phyloP scores from a whole-genome alignment of 73 alveolate species.

The Uronychia setigera region DNA sequence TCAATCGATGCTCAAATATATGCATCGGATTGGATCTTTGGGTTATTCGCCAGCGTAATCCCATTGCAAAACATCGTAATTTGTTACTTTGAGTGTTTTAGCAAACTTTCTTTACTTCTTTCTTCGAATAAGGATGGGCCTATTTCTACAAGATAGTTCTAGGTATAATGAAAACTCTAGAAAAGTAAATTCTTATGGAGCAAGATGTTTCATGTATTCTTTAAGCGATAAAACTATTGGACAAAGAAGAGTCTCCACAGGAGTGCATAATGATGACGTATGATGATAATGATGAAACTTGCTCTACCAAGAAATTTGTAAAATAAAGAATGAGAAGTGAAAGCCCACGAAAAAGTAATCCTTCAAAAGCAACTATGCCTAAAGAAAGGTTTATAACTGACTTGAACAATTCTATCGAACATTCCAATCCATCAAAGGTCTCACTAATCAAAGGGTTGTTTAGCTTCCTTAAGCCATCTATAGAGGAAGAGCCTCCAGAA shows the following conservation, averaged over 20 bases:
- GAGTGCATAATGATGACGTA: too few relatives aligned
- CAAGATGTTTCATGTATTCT: background rate
- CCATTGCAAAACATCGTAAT: conserved; percentile 31
- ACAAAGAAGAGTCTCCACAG: too few relatives aligned
- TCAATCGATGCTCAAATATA: conserved; percentile 59
- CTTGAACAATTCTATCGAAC: too few relatives aligned
- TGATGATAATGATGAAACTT: background rate
- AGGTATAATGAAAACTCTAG: background rate
- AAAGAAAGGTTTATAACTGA: too few relatives aligned
- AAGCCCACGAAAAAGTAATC: background rate
- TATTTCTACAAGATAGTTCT: conserved; percentile 36
- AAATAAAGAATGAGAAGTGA: background rate
- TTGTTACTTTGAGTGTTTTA: background rate
- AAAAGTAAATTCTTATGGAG: background rate
- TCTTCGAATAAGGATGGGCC: conserved; percentile 60
- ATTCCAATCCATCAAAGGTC: too few relatives aligned
- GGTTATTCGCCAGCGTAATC: conserved; percentile 69
- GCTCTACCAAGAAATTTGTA: background rate
- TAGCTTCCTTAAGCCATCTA: too few relatives aligned
- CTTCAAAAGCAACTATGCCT: too few relatives aligned
- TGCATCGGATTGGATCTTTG: conserved; percentile 76
- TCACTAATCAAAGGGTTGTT: too few relatives aligned
- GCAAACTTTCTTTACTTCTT: conserved; percentile 42
- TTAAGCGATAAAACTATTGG: background rate
- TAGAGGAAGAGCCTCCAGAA: too few relatives aligned